Evolutionary conservation across 306 rosid species (phyloP).

Genomic region (Cicer pinnatifidum): DNA sequence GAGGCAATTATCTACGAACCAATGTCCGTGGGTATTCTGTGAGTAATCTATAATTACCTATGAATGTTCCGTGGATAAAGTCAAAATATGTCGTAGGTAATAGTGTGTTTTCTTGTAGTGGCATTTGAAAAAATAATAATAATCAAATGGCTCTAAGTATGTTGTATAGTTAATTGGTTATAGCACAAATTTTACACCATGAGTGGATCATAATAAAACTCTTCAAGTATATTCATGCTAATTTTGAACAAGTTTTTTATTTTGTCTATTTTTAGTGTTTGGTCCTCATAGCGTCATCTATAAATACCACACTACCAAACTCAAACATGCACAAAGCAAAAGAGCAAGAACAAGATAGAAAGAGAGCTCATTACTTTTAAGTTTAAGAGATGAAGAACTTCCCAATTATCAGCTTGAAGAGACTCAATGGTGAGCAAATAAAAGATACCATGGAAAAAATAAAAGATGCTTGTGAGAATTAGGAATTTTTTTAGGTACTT

Average conservation of each 20-base stretch:
- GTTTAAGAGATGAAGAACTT: conserved; percentile 62
- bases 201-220: too few species aligned
- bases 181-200: too few species aligned
- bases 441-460: conserved; percentile 61
- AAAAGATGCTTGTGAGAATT: conserved; percentile 91
- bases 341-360: conserved; percentile 25
- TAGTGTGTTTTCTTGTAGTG: too few species aligned
- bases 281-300: conserved; percentile 25
- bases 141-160: too few species aligned
- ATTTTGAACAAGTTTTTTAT: background rate
- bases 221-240: background rate
- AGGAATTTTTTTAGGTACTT: conserved; percentile 96
- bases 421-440: conserved; percentile 73
- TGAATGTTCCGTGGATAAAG: too few species aligned
- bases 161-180: too few species aligned
- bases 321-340: conserved; percentile 19
- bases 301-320: conserved; percentile 48
- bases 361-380: conserved; percentile 24
- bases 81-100: too few species aligned
- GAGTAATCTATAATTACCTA: too few species aligned
- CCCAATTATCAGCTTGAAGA: conserved; percentile 76
- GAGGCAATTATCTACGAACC: too few species aligned
- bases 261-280: background rate
- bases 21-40: too few species aligned
- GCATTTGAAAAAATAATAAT: too few species aligned